A percentile compares a stretch with the other conserved stretches of the same genome.
These are phyloP conservation scores for Zygoascus ofunaensis DNA, from an alignment of 805 yeast genomes.

Conservation along the genomic window DNA sequence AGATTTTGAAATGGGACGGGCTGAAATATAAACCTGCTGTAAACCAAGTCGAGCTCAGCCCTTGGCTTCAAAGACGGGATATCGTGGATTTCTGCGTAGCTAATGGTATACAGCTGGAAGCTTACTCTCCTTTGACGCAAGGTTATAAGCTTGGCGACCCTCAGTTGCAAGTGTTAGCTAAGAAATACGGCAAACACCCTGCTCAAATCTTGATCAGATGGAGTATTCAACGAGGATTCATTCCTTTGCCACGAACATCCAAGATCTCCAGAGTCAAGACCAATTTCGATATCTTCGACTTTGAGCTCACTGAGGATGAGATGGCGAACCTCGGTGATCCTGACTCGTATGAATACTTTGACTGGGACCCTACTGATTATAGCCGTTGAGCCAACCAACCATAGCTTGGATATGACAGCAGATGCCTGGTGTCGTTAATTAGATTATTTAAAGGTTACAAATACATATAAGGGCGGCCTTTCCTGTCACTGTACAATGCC, in stretches of 20 bases:
- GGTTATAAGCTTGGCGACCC: constrained; percentile 43
- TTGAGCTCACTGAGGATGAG: constrained; percentile 28
- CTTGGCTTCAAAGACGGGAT: constrained; percentile 68
- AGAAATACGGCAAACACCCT: constrained; percentile 33
- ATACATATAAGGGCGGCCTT: too few species aligned
- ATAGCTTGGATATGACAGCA: too few species aligned
- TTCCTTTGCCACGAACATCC: constrained; percentile 71
- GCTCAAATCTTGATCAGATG: constrained; percentile 43
- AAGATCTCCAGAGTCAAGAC: constrained; percentile 47
- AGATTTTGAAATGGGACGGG: constrained; percentile 39
- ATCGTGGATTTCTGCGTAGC: constrained; percentile 51
- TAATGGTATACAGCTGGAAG: constrained; percentile 56
- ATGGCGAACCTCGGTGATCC: constrained; percentile 16
- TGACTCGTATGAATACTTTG: constrained; percentile 9
- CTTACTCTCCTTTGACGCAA: constrained; percentile 70
- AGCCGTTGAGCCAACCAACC: constrained; percentile 1
- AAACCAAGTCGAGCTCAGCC: constrained; percentile 77
- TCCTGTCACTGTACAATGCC: too few species aligned
- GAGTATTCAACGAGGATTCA: constrained; percentile 40
- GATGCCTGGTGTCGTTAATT: too few species aligned
- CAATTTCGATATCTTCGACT: constrained; percentile 45
- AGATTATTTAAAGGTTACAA: too few species aligned
- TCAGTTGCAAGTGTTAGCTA: constrained; percentile 28
- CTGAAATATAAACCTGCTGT: constrained; percentile 55
- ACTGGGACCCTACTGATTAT: constrained; percentile 17